These are phyloP conservation scores for Castanea sativa DNA, from an alignment of 306 rosid genomes.

Conservation along the genomic window DNA sequence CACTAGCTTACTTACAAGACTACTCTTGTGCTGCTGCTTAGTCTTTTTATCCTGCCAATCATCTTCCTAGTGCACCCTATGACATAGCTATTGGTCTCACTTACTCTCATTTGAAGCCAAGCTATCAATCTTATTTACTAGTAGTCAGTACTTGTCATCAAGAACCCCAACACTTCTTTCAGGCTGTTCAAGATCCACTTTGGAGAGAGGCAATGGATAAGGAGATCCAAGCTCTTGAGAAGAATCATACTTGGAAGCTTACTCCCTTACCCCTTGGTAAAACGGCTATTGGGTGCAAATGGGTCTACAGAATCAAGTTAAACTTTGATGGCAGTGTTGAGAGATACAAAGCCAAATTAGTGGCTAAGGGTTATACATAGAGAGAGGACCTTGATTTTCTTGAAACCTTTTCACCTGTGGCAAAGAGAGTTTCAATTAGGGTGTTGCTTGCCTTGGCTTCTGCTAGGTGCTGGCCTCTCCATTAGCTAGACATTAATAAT, in stretches of 20 bases:
- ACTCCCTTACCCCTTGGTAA: background rate
- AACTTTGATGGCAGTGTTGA: background rate
- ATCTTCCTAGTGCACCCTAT: no score
- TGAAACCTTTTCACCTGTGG: background rate
- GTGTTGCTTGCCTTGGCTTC: background rate
- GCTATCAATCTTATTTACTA: no score
- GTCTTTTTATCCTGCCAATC: no score
- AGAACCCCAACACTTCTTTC: background rate
- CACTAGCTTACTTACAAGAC: no score
- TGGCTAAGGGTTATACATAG: background rate
- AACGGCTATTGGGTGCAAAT: background rate
- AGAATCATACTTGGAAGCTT: background rate
- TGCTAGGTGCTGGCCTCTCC: background rate
- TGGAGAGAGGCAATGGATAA: background rate
- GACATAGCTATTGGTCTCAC: no score
- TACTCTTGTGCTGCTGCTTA: no score
- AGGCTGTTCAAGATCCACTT: background rate
- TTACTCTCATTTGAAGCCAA: no score
- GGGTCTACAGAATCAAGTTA: background rate
- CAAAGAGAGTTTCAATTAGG: background rate
- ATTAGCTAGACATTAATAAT: no score
- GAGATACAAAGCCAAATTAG: background rate
- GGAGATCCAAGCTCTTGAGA: background rate
- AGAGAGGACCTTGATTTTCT: background rate
- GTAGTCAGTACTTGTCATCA: no score